Percentiles rank a stretch among this genome's conserved stretches.
Conservation (phyloP, 805 yeast species). For the Wickerhamomyces subpelliculosus region DNA sequence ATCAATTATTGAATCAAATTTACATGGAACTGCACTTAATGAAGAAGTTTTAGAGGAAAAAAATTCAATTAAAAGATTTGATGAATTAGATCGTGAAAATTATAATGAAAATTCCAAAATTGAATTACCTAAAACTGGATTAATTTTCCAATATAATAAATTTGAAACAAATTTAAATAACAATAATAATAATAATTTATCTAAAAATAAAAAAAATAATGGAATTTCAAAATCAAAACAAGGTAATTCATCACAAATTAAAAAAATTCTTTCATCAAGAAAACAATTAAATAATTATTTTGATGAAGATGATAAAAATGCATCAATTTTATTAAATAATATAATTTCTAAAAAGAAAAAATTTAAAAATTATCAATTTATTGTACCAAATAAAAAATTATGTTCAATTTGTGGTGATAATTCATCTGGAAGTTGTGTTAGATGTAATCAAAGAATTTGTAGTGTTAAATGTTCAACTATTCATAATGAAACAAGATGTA, state of each 20-base stretch:
- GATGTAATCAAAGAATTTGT: slow-evolving; percentile 36
- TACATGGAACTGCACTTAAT: slow-evolving; percentile 21
- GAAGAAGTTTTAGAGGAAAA: slow-evolving; percentile 25
- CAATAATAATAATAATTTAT: slow-evolving; percentile 4
- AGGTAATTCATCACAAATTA: slow-evolving; percentile 26
- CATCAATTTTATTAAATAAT: slow-evolving; percentile 23
- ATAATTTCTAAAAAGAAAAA: slow-evolving; percentile 24
- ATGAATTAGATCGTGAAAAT: slow-evolving; percentile 36
- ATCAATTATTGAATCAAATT: slow-evolving; percentile 16
- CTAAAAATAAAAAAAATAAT: no score
- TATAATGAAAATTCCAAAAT: slow-evolving; percentile 31
- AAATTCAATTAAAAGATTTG: slow-evolving; percentile 31
- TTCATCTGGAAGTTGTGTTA: slow-evolving; percentile 33
- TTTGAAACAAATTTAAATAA: slow-evolving; percentile 7
- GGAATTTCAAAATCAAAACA: slow-evolving; percentile 11
- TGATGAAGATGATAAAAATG: slow-evolving; percentile 35
- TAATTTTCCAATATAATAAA: slow-evolving; percentile 18
- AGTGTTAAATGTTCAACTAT: slow-evolving; percentile 32
- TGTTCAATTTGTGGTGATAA: slow-evolving; percentile 41
- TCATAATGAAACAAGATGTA: slow-evolving; percentile 39
- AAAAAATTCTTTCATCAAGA: slow-evolving; percentile 32
- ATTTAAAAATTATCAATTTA: slow-evolving; percentile 19
- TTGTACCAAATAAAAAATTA: slow-evolving; percentile 30
- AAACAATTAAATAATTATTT: slow-evolving; percentile 33
- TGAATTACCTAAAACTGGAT: slow-evolving; percentile 30